These are phyloP conservation scores for Puccinia triticina DNA, from an alignment of 1,284 basidiomycete genomes.

Conservation along the genomic window DNA sequence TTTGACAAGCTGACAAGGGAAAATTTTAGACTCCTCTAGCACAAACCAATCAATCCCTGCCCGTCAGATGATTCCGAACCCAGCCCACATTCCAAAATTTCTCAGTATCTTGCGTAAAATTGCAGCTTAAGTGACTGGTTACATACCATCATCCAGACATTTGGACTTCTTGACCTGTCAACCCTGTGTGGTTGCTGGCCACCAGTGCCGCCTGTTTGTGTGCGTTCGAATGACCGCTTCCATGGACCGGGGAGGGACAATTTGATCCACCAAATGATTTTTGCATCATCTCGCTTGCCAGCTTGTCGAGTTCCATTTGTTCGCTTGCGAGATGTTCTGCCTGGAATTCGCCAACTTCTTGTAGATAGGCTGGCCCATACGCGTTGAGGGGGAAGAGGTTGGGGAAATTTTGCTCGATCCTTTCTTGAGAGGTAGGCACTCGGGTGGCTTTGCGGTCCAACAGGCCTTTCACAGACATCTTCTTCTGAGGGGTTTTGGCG, in stretches of 20 bases:
- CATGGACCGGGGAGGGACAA: background rate
- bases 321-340: background rate
- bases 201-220: background rate
- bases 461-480: slow-evolving; percentile 12
- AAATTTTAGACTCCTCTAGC: background rate
- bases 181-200: background rate
- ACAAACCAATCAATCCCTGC: background rate
- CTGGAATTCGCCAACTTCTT: background rate
- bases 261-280: background rate
- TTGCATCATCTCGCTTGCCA: background rate
- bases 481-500: slow-evolving; percentile 6
- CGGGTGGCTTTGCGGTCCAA: background rate
- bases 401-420: background rate
- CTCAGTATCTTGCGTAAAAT: background rate
- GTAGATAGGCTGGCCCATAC: background rate
- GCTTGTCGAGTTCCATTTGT: background rate
- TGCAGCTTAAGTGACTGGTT: background rate
- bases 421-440: background rate
- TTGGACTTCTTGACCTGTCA: background rate
- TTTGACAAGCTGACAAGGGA: background rate
- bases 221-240: background rate
- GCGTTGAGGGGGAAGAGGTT: background rate
- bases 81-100: background rate
- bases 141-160: background rate
- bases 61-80: background rate